Base-by-base conservation (phyloP, 805 yeast genomes). In the Wickerhamomyces sydowiorum region DNA sequence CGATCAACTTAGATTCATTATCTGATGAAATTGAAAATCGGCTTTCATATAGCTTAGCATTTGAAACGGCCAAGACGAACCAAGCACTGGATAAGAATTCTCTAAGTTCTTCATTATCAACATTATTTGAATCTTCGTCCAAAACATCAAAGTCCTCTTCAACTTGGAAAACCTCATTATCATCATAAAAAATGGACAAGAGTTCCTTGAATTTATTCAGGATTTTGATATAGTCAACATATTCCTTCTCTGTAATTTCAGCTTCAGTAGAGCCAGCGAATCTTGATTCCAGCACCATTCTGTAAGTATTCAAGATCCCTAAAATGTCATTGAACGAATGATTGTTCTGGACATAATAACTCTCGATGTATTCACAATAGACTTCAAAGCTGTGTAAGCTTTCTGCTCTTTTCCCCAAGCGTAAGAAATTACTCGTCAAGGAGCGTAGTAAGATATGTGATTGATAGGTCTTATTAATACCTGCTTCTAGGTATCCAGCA, bases 381-480 rank as follows among this genome's bases (percentile, higher is more conserved):
- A 74, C 74, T 21, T 60, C 62, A 45, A 71, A 70, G 13, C 65
- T 50, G 5, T 67, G 59, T 10, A 52, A 53, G 4, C 54, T 43
- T 36, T 62, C 62, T 1, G 53, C 49, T 0, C 28, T 19, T 21
- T 51, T 49, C 6, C 52, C 38, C 18, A 41, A 41, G 14, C 48
- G 42, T 2, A 45, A 41, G n/a, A 58, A 64, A 46, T 63, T 63
- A 48, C 43, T 57, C 51, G 61, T 66, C 43, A 67, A 70, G 44
- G 59, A 54, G 46, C 52, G 63, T 33, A 60, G 56, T 33, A 66
- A 61, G 7, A 43, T 45, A 19, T 56, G 59, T 31, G 68, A 72
- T 50, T 75, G 80, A 43, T 74, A 76, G 0, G 80, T 72, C 37
- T 62, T 67, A 14, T 60, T 53, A 39, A 73, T 59, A 1, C 73